Evolutionary conservation across 805 yeast species (phyloP).

Genomic region (Metschnikowia baotianmanensis): DNA sequence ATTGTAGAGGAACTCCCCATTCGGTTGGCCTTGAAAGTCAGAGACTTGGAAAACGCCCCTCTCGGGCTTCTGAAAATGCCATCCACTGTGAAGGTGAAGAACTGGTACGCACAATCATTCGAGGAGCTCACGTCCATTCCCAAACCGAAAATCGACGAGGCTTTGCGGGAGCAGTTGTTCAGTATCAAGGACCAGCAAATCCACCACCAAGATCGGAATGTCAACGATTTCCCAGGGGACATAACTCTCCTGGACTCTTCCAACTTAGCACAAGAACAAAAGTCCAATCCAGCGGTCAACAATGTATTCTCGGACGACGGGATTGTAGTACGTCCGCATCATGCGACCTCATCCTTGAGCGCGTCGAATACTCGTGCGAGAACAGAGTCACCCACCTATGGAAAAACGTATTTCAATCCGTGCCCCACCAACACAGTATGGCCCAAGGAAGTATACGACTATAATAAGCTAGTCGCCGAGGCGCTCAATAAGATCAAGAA

Average conservation of each 20-base stretch:
- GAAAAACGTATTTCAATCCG: slow-evolving; percentile 48
- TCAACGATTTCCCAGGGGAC: slow-evolving; percentile 9
- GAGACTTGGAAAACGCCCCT: slow-evolving; percentile 80
- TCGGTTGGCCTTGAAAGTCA: slow-evolving; percentile 79
- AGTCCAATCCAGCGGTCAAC: slow-evolving; percentile 36
- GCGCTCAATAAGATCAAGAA: slow-evolving; percentile 69
- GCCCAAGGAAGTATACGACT: slow-evolving; percentile 72
- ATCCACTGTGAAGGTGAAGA: slow-evolving; percentile 68
- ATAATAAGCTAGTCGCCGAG: slow-evolving; percentile 65
- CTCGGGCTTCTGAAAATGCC: slow-evolving; percentile 71
- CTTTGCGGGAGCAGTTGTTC: slow-evolving; percentile 36
- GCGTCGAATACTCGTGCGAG: slow-evolving; percentile 9
- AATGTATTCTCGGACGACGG: slow-evolving; percentile 54
- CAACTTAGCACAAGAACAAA: slow-evolving; percentile 31
- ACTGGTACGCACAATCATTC: slow-evolving; percentile 91
- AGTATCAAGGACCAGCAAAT: slow-evolving; percentile 7
- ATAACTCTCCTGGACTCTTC: slow-evolving; percentile 12
- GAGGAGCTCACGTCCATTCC: slow-evolving; percentile 72
- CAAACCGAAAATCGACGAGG: slow-evolving; percentile 50
- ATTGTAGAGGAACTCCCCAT: slow-evolving; percentile 85
- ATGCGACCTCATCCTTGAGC: slow-evolving; percentile 12
- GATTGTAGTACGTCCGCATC: slow-evolving; percentile 32
- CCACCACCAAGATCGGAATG: not conserved
- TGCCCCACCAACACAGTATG: slow-evolving; percentile 57
- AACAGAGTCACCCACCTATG: slow-evolving; percentile 38